phyloP scores from a whole-genome alignment of 2,329 filamentous ascomycete species.

The Neonectria magnoliae region DNA sequence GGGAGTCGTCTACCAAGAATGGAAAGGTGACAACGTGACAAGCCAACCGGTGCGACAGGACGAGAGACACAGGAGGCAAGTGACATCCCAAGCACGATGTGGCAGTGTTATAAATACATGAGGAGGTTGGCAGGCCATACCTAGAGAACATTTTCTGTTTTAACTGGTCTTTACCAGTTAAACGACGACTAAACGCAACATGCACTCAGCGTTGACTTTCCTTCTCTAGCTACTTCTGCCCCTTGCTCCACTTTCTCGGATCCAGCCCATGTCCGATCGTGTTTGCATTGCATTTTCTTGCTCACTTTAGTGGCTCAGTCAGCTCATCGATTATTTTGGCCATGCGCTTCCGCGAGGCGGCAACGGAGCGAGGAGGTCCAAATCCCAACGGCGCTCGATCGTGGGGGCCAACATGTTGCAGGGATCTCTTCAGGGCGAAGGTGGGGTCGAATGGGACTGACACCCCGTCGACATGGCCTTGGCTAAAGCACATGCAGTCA shows the following conservation, averaged over 20 bases:
- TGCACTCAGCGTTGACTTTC: neutral
- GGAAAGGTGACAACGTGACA: too few relatives aligned
- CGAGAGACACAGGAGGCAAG: too few relatives aligned
- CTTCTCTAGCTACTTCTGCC: neutral
- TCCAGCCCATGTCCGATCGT: too few relatives aligned
- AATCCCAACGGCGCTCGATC: slow-evolving; percentile 4
- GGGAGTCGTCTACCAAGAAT: too few relatives aligned
- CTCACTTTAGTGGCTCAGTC: neutral
- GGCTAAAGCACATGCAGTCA: neutral
- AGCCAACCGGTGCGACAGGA: too few relatives aligned
- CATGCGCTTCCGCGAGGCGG: slow-evolving; percentile 8
- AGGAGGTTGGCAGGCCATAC: neutral
- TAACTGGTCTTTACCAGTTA: neutral
- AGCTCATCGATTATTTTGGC: neutral
- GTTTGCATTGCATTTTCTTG: neutral
- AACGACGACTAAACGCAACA: neutral
- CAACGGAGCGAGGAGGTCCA: neutral
- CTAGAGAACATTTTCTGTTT: neutral
- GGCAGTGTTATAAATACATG: neutral
- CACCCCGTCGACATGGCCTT: neutral
- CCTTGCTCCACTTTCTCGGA: too few relatives aligned
- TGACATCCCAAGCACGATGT: neutral
- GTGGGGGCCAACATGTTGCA: neutral
- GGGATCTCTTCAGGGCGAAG: neutral
- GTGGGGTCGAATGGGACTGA: neutral